Evolutionary conservation across 805 yeast species (phyloP), one percentile per base, ranked within the genome.

Genomic region (Starmerella cellae): DNA sequence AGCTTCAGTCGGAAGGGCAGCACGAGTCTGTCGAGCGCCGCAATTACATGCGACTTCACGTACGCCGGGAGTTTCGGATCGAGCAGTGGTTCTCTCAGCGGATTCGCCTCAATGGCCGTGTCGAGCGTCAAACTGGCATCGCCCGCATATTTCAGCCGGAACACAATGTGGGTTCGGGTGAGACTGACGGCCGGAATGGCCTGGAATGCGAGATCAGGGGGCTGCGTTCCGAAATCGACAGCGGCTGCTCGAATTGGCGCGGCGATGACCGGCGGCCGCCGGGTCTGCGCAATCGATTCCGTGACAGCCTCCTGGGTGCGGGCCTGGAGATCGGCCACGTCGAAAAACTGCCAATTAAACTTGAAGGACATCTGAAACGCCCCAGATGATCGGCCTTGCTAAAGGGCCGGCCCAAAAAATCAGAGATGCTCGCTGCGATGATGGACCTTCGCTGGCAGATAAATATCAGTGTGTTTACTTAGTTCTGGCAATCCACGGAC

Each of bases 51-150:
- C 2, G 63, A 63, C 41, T 43, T 28, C 5, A 48, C 54, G 38
- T 52, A 58, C 13, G 28, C 41, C 16, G 55, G 50, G 38, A 43
- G 46, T 9, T 21, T 34, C 8, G 48, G 73, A 32, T 77, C 77
- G 44, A 36, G 21, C 18, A 46, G 21, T 13, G 45, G 45, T 27
- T 40, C 60, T 9, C 48, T 44, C 20, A 82, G 63, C 2, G 84
- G 77, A 57, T 80, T 80, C 0, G 87, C 88, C 57, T 82, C 82
- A 11, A 82, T 82, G 38, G 74, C 73, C 0, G 93, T 82, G 43
- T 74, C 74, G 41, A 82, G 65, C 1, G 82, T 75, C 35, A 82
- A 67, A 43, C 70, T 70, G 20, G 85, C 82, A 57, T 82, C 84
- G 2, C 94, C 94, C 31, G 66, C 63, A 57, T 82, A 82, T 49